Base-by-base conservation (phyloP, 768 basidiomycete genomes). In the Mycena rosella region DNA sequence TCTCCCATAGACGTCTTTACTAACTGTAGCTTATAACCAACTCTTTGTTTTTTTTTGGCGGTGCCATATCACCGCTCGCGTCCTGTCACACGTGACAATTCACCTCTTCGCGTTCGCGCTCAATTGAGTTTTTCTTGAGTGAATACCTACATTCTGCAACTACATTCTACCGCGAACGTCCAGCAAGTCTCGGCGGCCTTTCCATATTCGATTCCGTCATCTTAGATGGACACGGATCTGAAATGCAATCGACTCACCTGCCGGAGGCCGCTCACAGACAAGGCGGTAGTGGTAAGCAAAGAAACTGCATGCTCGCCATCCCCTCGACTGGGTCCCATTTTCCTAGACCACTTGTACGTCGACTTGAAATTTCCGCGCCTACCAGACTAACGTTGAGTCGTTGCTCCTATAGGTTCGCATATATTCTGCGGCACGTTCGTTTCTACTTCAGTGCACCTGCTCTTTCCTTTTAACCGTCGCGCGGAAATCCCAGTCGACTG, bases 241-340 rank as follows among this genome's bases (percentile, higher is more conserved):
- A 91, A 88, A 72, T 94, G 93, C 74, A 94, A 94, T 76, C 85
- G 89, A n/a, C 82, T 94, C 63, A 91, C 87, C 20, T 94, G 93
- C 77, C 87, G 93, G 63, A 85, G 85, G 72, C 68, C 84, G 3
- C 77, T 96, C 51, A 81, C 82, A 2, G 94, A 94, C 72, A 95
- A 93, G 76, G 94, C 94, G 3, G 94, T 96, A 14, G 94, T 96
- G 67, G 94, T 95, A 74, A 77, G 93, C 83, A 47, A 58, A 48
- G 34, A 17, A 57, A 65, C 58, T 45, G 36, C 56, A 52, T 48
- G 24, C 42, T 55, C 53, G 17, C 17, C 13, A 2, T 55, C 17
- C 22, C 2, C 45, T 26, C 32, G 54, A 47, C 51, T 42, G 70
- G 34, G 11, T 55, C 24, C 26, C 26, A 59, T 66, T 27, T 55